Base-by-base conservation (phyloP, 768 basidiomycete species). In the Bullera alba region DNA sequence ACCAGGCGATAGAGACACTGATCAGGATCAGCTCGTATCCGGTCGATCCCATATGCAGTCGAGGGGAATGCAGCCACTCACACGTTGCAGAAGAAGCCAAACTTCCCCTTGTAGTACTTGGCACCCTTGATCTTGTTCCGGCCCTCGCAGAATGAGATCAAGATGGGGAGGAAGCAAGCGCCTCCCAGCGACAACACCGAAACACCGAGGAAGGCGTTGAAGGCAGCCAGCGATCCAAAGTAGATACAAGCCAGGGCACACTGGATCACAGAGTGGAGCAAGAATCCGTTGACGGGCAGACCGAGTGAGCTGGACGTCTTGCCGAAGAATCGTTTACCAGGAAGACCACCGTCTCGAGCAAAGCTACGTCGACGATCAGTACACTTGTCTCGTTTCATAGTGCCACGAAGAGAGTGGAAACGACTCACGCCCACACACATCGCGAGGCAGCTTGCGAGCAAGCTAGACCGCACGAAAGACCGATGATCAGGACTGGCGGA, bases 121-220 rank as follows among this genome's bases (percentile, higher is more conserved):
- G 81, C 79, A 41, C 75, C 78, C 2, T 41, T 46, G 50, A 81
- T 71, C 19, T 75, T 73, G 39, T 59, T 69, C 2, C 82, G 74
- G 0, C 77, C 77, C 28, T 76, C 60, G 2, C 65, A 61, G 8
- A 83, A 70, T 8, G 76, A 77, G 28, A 83, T 76, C 2, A 77
- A 76, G 16, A 83, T 75, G 1, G 81, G 81, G 73, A 83, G 76
- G 2, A 78, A 77, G 50, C 81, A 81, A 44, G 79, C 79, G n/a
- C 79, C 76, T 2, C 80, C 79, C 14, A 83, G 74, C 58, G 80
- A 82, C 42, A 83, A 81, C 23, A 82, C 80, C 0, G 79, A 79
- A 3, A 83, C 81, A 12, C 81, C 80, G 5, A 80, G 76, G 52
- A 83, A 83, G 2, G 81, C 82, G 52, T 83, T 83, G 65, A 83